Evolutionary conservation across 805 yeast species (phyloP).

Genomic region (Candida nanaspora): DNA sequence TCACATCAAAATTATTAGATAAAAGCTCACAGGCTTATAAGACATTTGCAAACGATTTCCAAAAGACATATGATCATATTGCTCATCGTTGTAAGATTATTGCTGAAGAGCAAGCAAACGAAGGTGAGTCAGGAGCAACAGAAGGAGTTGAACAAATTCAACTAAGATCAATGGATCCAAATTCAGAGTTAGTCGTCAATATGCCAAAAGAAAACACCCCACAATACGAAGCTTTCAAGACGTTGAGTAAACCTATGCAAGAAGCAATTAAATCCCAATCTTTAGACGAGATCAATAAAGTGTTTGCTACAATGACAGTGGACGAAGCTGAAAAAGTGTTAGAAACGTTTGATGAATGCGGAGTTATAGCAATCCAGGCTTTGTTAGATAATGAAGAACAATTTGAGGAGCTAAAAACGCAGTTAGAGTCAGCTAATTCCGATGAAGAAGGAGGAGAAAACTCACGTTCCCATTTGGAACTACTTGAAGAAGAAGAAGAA

Average conservation of each 20-base stretch:
- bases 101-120: constrained; percentile 36
- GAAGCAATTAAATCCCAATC: constrained; percentile 65
- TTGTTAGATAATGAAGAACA: constrained; percentile 66
- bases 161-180: constrained; percentile 80
- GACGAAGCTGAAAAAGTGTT: constrained; percentile 76
- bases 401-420: constrained; percentile 46
- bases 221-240: constrained; percentile 47
- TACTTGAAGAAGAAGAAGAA: constrained; percentile 10
- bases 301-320: constrained; percentile 64
- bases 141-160: constrained; percentile 80
- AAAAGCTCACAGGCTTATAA: constrained; percentile 51
- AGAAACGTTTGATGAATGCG: constrained; percentile 70
- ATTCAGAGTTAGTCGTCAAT: constrained; percentile 62
- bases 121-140: constrained; percentile 27
- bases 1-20: constrained; percentile 57
- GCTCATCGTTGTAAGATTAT: constrained; percentile 66
- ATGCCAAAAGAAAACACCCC: constrained; percentile 56
- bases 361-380: constrained; percentile 77
- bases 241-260: constrained; percentile 57
- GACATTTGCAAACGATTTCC: constrained; percentile 70
- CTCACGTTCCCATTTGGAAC: constrained; percentile 10
- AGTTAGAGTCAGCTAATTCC: constrained; percentile 21
- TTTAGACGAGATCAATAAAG: constrained; percentile 75
- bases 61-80: constrained; percentile 70
- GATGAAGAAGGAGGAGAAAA: constrained; percentile 9